These are phyloP conservation scores for Jaapia argillacea DNA, from an alignment of 768 basidiomycete species.

Conservation along the genomic window DNA sequence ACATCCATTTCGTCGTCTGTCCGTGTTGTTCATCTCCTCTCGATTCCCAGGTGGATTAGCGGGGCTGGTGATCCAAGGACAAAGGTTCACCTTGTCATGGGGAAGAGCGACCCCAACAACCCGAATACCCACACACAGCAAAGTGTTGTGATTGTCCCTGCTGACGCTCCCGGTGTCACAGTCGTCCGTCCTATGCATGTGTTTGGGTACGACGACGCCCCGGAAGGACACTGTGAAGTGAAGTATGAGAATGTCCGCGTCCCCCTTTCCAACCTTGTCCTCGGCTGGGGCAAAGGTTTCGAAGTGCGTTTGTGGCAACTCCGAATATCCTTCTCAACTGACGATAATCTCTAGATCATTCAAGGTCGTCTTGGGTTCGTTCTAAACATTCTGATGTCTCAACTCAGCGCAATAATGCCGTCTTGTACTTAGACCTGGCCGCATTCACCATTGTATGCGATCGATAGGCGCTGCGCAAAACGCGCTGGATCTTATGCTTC, in stretches of 20 bases:
- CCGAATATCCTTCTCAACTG: not conserved
- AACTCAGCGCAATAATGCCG: not conserved
- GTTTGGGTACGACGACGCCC: constrained; percentile 91
- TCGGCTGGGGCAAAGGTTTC: constrained; percentile 93
- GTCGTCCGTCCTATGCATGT: constrained; percentile 90
- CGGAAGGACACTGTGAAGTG: constrained; percentile 94
- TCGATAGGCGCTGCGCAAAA: constrained; percentile 83
- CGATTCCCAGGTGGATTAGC: constrained; percentile 76
- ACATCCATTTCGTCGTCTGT: not conserved
- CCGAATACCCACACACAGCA: constrained; percentile 73
- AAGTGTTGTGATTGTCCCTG: constrained; percentile 91
- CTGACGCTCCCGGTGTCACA: constrained; percentile 77
- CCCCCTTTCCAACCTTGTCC: constrained; percentile 70
- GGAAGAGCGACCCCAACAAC: constrained; percentile 85
- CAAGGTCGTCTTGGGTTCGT: constrained; percentile 89
- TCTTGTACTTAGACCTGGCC: constrained; percentile 58
- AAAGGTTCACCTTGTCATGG: constrained; percentile 82
- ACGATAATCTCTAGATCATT: constrained; percentile 50
- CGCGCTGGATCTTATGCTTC: constrained; percentile 81
- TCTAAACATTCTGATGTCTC: no score
- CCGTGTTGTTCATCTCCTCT: not conserved
- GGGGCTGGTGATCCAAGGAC: not conserved
- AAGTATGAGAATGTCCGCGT: constrained; percentile 92
- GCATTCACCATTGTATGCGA: constrained; percentile 97
- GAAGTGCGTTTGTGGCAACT: constrained; percentile 39